A percentile compares a stretch with the other conserved stretches of the same genome.
Conservation (phyloP, 352 stramenopile species). For the Phytopythium chamaehyphon region DNA sequence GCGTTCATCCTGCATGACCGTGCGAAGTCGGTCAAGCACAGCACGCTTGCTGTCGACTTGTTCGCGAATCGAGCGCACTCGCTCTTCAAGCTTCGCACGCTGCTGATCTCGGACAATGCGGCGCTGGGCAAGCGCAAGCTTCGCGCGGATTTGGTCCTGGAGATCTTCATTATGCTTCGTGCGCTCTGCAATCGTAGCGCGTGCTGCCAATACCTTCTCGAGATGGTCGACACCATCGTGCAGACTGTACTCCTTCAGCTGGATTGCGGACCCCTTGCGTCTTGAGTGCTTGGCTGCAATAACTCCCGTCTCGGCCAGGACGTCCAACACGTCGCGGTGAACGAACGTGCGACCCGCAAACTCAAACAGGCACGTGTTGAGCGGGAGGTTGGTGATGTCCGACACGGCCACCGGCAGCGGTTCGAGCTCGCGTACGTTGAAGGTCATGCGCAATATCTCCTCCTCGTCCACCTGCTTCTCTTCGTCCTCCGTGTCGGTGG, state of each 20-base stretch:
- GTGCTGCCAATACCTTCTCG: constrained; percentile 43
- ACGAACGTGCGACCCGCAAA: constrained; percentile 65
- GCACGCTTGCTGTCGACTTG: constrained; percentile 56
- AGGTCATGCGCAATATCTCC: constrained; percentile 53
- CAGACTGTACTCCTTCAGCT: constrained; percentile 74
- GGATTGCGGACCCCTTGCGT: constrained; percentile 71
- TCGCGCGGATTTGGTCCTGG: constrained; percentile 49
- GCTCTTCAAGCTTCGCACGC: constrained; percentile 37
- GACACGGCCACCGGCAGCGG: constrained; percentile 51
- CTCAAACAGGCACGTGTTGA: constrained; percentile 82
- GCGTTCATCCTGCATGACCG: constrained; percentile 70
- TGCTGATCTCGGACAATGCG: constrained; percentile 46
- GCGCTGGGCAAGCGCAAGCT: constrained; percentile 33
- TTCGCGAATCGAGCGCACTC: constrained; percentile 39
- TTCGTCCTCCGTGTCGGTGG: constrained; percentile 3
- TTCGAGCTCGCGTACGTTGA: constrained; percentile 67
- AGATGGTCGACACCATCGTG: constrained; percentile 71
- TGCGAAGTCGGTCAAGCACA: constrained; percentile 47
- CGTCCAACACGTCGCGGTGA: constrained; percentile 62
- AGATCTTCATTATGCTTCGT: constrained; percentile 35
- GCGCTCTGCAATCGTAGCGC: constrained; percentile 44
- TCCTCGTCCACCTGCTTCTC: constrained; percentile 28
- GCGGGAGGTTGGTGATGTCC: constrained; percentile 63
- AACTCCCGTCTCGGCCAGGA: constrained; percentile 59
- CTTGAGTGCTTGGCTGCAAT: constrained; percentile 64